Percentiles rank a stretch among this genome's conserved stretches.
phyloP scores from a whole-genome alignment of 2,329 filamentous ascomycete genomes.

The Neopestalotiopsis sp. region DNA sequence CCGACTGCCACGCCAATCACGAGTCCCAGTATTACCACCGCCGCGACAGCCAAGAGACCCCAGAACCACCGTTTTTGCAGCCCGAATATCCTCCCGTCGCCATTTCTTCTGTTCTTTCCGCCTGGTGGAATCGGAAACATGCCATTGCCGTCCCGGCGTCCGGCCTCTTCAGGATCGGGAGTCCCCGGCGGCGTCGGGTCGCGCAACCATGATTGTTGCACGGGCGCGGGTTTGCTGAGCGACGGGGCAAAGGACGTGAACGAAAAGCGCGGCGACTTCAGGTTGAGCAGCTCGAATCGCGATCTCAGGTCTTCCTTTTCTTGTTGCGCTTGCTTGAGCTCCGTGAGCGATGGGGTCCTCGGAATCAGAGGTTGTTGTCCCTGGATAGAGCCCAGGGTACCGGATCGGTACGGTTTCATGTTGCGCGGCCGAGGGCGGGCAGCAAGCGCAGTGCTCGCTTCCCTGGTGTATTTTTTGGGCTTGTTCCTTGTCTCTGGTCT shows the following conservation, averaged over 20 bases:
- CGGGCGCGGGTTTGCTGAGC: conserved; percentile 1
- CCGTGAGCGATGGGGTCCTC: neutral
- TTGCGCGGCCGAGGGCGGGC: neutral
- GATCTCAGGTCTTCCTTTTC: conserved; percentile 16
- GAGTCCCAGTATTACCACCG: conserved; percentile 37
- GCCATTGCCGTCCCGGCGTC: neutral
- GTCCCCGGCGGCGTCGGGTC: conserved; percentile 35
- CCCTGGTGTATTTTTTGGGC: neutral
- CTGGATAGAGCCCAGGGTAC: neutral
- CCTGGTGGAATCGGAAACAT: conserved; percentile 18
- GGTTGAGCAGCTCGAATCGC: conserved; percentile 17
- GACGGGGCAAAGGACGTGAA: conserved; percentile 11
- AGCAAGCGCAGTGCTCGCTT: neutral
- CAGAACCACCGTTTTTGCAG: conserved; percentile 40
- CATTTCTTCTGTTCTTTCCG: conserved; percentile 21
- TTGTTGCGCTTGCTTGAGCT: neutral
- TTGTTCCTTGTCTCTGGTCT: neutral
- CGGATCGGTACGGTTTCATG: conserved; percentile 16
- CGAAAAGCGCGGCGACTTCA: conserved; percentile 13
- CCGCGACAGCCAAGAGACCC: conserved; percentile 34
- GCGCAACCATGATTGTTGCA: conserved; percentile 33
- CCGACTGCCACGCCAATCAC: conserved; percentile 41
- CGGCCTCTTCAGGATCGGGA: conserved; percentile 21
- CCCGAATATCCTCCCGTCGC: conserved; percentile 30
- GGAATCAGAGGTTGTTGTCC: neutral